phyloP scores from a whole-genome alignment of 2,329 filamentous ascomycete genomes.

The Sphaerostilbella broomeana region DNA sequence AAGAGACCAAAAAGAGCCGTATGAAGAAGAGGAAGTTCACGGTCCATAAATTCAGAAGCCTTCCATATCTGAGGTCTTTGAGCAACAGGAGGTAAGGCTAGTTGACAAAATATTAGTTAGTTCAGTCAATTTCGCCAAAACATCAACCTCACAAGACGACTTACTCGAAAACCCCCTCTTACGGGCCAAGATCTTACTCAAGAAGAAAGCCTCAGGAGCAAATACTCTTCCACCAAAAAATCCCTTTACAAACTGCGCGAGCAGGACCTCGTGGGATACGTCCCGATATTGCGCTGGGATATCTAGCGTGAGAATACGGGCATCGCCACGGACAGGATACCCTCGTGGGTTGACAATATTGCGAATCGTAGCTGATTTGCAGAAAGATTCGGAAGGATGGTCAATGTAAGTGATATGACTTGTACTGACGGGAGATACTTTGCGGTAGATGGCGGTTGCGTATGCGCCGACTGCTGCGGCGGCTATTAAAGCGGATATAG shows the following conservation, averaged over 20 bases:
- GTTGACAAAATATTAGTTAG: not conserved
- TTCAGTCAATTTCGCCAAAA: not conserved
- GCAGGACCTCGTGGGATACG: slow-evolving; percentile 21
- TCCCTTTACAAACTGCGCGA: slow-evolving; percentile 23
- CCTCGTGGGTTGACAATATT: slow-evolving; percentile 21
- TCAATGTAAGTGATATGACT: slow-evolving; percentile 16
- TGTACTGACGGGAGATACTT: not conserved
- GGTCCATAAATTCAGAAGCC: slow-evolving; percentile 15
- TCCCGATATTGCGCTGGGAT: slow-evolving; percentile 13
- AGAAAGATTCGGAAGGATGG: slow-evolving; percentile 19
- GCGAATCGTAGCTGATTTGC: slow-evolving; percentile 19
- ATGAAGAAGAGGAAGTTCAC: slow-evolving; percentile 15
- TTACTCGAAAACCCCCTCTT: not conserved
- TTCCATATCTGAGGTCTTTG: slow-evolving; percentile 16
- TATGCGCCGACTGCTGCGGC: slow-evolving; percentile 4
- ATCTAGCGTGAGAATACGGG: slow-evolving; percentile 19
- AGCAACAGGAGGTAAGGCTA: not conserved
- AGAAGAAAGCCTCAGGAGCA: slow-evolving; percentile 16
- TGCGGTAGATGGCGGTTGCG: not conserved
- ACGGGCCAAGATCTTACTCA: slow-evolving; percentile 13
- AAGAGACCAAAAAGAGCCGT: slow-evolving; percentile 23
- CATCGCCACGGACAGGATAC: slow-evolving; percentile 18
- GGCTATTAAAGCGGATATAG: not conserved
- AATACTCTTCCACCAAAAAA: slow-evolving; percentile 28
- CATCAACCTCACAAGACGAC: not conserved